phyloP scores from a whole-genome alignment of 805 yeast species.

The Candida stauntonica region DNA sequence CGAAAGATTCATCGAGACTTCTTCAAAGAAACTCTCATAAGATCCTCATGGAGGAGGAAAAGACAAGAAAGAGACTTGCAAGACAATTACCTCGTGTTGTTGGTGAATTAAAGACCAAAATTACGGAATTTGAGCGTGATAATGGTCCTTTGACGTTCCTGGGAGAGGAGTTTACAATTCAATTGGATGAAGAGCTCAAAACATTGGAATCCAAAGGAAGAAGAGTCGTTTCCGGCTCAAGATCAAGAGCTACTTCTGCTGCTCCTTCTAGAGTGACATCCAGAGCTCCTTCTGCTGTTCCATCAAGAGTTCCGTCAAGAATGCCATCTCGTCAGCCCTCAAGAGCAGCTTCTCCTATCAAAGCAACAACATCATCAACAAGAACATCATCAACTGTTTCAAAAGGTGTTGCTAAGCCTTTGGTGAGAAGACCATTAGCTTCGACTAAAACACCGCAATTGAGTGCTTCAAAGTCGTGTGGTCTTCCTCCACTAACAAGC shows the following conservation, averaged over 20 bases:
- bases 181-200: conserved; percentile 29
- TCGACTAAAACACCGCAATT: conserved; percentile 10
- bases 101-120: conserved; percentile 41
- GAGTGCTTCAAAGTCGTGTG: conserved; percentile 14
- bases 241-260: conserved; percentile 15
- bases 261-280: conserved; percentile 21
- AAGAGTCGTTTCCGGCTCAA: conserved; percentile 13
- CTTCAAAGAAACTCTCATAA: conserved; percentile 72
- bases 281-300: conserved; percentile 18
- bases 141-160: conserved; percentile 32
- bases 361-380: background rate
- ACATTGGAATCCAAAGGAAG: conserved; percentile 21
- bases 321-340: conserved; percentile 21
- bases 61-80: conserved; percentile 60
- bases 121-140: conserved; percentile 44
- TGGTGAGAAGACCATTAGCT: conserved; percentile 14
- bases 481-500: conserved; percentile 12
- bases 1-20: conserved; percentile 76
- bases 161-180: conserved; percentile 25
- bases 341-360: conserved; percentile 11
- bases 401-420: conserved; percentile 10
- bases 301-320: conserved; percentile 20
- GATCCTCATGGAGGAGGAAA: conserved; percentile 77
- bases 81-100: conserved; percentile 65
- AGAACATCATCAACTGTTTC: conserved; percentile 11